A percentile compares a stretch with the other conserved stretches of the same genome.
phyloP scores from a whole-genome alignment of 1,284 basidiomycete species.

The Trametes pubescens region DNA sequence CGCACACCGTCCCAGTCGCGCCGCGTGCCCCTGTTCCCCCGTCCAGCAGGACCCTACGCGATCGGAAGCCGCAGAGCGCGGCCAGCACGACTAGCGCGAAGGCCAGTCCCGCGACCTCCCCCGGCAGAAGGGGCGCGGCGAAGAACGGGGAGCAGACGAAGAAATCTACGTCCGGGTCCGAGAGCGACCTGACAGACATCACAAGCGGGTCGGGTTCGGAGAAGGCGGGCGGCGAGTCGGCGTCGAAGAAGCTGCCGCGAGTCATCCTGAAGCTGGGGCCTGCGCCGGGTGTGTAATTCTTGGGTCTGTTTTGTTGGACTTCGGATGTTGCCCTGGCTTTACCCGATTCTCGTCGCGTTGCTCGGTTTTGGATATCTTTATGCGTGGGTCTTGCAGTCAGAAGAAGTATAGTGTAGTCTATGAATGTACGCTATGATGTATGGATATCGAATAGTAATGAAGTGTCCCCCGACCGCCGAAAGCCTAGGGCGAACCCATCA shows the following conservation, averaged over 20 bases:
- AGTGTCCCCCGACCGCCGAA: neutral
- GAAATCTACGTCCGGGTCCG: slow-evolving; percentile 17
- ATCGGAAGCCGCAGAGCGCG: slow-evolving; percentile 53
- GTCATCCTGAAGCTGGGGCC: slow-evolving; percentile 41
- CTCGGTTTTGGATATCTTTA: slow-evolving; percentile 5
- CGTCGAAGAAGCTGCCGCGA: slow-evolving; percentile 40
- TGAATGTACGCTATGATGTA: slow-evolving; percentile 17
- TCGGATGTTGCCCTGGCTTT: neutral
- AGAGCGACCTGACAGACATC: slow-evolving; percentile 28
- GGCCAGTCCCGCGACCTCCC: slow-evolving; percentile 27
- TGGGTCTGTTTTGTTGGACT: too few species aligned
- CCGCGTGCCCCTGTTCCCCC: slow-evolving; percentile 43
- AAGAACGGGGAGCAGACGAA: slow-evolving; percentile 12
- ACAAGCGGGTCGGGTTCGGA: slow-evolving; percentile 18
- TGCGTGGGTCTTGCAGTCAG: too few species aligned
- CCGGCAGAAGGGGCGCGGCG: slow-evolving; percentile 17
- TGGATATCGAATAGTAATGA: slow-evolving; percentile 11
- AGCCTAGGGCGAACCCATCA: slow-evolving; percentile 24
- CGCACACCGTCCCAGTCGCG: slow-evolving; percentile 37
- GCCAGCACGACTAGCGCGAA: slow-evolving; percentile 27
- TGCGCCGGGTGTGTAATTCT: slow-evolving; percentile 20
- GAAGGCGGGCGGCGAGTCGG: slow-evolving; percentile 11
- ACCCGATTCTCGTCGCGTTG: neutral
- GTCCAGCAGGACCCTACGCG: slow-evolving; percentile 63
- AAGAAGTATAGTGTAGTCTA: neutral